Base-by-base conservation (phyloP, 768 basidiomycete genomes). In the Kwoniella pini region DNA sequence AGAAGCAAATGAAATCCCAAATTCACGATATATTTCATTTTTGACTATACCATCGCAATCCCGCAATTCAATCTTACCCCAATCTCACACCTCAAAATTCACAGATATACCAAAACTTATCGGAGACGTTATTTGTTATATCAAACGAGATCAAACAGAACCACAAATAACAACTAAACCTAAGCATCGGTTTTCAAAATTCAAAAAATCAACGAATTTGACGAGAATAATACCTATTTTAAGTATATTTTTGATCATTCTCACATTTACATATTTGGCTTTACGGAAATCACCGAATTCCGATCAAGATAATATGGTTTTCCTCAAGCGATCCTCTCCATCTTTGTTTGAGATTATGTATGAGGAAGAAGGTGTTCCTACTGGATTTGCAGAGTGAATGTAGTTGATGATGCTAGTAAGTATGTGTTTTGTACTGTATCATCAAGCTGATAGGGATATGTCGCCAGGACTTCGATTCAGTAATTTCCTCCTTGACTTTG, bases 121-220 rank as follows among this genome's bases (percentile, higher is more conserved):
- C 7, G 7, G 9, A 15, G 15, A 15, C 15, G 15, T 36, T 9
- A 36, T 36, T 7, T 36, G 9, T 7, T 9, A 26, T 12, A n/a
- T 46, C 19, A 4, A 7, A 36, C 9, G 28, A 26, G 30, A 54
- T 15, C 26, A 54, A n/a, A 21, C 7, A 22, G 39, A 42, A 30
- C 52, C 54, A 13, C 28, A 24, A 43, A 31, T 55, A 4, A 55
- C 54, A 10, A 55, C 54, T 17, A 26, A 39, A 11, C 54, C 54
- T 31, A 55, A 45, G 33, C 26, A 55, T 33, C 54, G 54, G 4
- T 10, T 55, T 2, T 44, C 44, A 21, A 44, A 31, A 7, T 6
- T 40, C 2, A 55, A 33, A 33, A 17, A 44, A 19, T 28, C 27
- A 19, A n/a, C 27, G 13, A 55, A 24, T 2, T 15, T 44, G 7